A percentile compares a stretch with the other conserved stretches of the same genome.
Conservation (phyloP, 306 rosid genomes). For the Acacia confusa region DNA sequence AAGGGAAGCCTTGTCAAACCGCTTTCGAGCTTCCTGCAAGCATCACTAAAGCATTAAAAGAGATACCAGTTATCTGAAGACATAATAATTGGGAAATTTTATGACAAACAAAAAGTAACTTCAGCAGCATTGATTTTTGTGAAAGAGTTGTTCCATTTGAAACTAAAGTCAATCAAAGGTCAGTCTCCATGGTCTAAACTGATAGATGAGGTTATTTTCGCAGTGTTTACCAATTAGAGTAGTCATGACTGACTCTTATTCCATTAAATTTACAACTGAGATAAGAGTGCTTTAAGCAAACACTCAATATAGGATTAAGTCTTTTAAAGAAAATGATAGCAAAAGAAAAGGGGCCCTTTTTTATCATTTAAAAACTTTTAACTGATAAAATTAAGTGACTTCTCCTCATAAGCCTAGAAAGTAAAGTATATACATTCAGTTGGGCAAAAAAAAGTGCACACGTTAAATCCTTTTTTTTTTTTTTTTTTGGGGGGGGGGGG, state of each 20-base stretch:
- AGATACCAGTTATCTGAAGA: slow-evolving; percentile 18
- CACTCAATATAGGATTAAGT: not conserved
- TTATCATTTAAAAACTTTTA: slow-evolving; percentile 9
- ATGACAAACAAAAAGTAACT: slow-evolving; percentile 16
- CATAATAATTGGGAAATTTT: slow-evolving; percentile 17
- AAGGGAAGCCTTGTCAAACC: slow-evolving; percentile 75
- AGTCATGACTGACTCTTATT: not conserved
- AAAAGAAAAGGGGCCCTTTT: slow-evolving; percentile 1
- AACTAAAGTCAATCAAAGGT: not conserved
- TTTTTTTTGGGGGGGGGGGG: not conserved
- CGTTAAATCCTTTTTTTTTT: not conserved
- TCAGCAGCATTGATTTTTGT: not conserved
- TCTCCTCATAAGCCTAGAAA: slow-evolving; percentile 13
- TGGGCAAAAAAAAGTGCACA: not conserved
- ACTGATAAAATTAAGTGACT: not conserved
- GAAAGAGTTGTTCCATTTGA: slow-evolving; percentile 11
- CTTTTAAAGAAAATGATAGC: not conserved
- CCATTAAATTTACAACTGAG: not conserved
- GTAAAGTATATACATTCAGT: not conserved
- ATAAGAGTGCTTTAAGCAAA: slow-evolving; percentile 13
- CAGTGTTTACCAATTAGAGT: not conserved
- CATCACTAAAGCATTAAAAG: slow-evolving; percentile 34
- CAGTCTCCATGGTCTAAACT: slow-evolving; percentile 16
- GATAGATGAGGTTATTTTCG: slow-evolving; percentile 13
- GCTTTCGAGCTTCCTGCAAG: slow-evolving; percentile 87